These are phyloP conservation scores for Coemansia sp. DNA, from an alignment of 192 early-diverging fungal species.

Conservation along the genomic window DNA sequence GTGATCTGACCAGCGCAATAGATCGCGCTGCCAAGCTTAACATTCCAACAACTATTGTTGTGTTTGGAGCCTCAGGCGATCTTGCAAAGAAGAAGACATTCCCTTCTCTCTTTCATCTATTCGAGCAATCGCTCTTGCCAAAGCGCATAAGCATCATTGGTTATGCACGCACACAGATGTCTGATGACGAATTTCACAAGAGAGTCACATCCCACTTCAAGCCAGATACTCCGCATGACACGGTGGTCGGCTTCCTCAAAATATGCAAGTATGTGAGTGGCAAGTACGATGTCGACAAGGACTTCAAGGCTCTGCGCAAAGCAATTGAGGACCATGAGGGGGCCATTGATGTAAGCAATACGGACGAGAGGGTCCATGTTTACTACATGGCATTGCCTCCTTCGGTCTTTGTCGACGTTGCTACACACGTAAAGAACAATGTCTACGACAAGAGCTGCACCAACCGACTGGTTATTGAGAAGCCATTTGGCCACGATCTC, in stretches of 20 bases:
- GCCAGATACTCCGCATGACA: slow-evolving; percentile 15
- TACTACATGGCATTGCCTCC: slow-evolving; percentile 97
- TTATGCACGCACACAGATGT: slow-evolving; percentile 88
- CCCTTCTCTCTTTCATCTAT: slow-evolving; percentile 91
- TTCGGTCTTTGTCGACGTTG: slow-evolving; percentile 86
- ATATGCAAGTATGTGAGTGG: slow-evolving; percentile 79
- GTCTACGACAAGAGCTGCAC: slow-evolving; percentile 62
- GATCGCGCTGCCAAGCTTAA: slow-evolving; percentile 47
- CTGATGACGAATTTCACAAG: slow-evolving; percentile 69
- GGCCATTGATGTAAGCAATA: not conserved
- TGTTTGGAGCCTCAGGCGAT: slow-evolving; percentile 89
- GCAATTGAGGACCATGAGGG: slow-evolving; percentile 64
- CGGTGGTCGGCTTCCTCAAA: slow-evolving; percentile 65
- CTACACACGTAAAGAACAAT: slow-evolving; percentile 68
- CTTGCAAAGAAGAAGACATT: slow-evolving; percentile 98
- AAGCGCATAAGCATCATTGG: slow-evolving; percentile 78
- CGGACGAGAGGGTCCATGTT: slow-evolving; percentile 53
- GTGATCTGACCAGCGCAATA: slow-evolving; percentile 21
- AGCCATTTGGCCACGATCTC: slow-evolving; percentile 93
- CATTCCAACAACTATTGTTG: slow-evolving; percentile 52
- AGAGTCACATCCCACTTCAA: slow-evolving; percentile 67
- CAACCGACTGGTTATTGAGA: slow-evolving; percentile 91
- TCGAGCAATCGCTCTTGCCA: slow-evolving; percentile 78
- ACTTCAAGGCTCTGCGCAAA: slow-evolving; percentile 68
- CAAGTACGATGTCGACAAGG: slow-evolving; percentile 76